phyloP scores from a whole-genome alignment of 2,329 filamentous ascomycete genomes.

The Ophiostoma fasciatum region DNA sequence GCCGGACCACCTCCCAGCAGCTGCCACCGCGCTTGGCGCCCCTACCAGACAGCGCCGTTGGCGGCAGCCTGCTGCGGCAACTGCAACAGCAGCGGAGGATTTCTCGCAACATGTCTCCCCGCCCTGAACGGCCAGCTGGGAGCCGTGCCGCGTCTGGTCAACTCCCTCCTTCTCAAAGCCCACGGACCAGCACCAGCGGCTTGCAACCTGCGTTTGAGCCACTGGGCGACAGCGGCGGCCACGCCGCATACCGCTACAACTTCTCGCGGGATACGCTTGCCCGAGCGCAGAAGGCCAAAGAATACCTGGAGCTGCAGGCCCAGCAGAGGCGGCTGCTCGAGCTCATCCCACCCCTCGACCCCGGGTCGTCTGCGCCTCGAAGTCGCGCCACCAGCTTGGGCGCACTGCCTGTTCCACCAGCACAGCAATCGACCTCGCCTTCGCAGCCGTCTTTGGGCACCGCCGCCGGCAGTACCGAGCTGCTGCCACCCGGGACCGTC shows the following conservation, averaged over 20 bases:
- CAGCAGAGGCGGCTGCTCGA: slow-evolving; percentile 75
- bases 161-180: not conserved
- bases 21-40: slow-evolving; percentile 36
- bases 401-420: slow-evolving; percentile 27
- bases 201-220: slow-evolving; percentile 23
- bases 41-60: slow-evolving; percentile 35
- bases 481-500: slow-evolving; percentile 9
- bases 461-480: slow-evolving; percentile 14
- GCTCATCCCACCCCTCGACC: slow-evolving; percentile 58
- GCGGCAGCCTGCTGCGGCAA: slow-evolving; percentile 50
- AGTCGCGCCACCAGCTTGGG: slow-evolving; percentile 27
- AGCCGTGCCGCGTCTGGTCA: slow-evolving; percentile 8
- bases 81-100: slow-evolving; percentile 55
- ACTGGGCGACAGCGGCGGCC: slow-evolving; percentile 20
- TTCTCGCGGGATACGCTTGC: slow-evolving; percentile 70
- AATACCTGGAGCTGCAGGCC: slow-evolving; percentile 70
- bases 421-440: slow-evolving; percentile 12
- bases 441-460: slow-evolving; percentile 14
- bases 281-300: slow-evolving; percentile 70
- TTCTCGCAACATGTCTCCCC: slow-evolving; percentile 47
- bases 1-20: slow-evolving; percentile 37
- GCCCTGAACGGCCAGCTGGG: slow-evolving; percentile 27
- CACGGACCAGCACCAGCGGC: slow-evolving; percentile 25
- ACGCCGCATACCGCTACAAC: slow-evolving; percentile 40
- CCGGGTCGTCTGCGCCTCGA: slow-evolving; percentile 19